These are phyloP conservation scores for Neoboletus brunneissimus DNA, from an alignment of 768 basidiomycete genomes.

Conservation along the genomic window DNA sequence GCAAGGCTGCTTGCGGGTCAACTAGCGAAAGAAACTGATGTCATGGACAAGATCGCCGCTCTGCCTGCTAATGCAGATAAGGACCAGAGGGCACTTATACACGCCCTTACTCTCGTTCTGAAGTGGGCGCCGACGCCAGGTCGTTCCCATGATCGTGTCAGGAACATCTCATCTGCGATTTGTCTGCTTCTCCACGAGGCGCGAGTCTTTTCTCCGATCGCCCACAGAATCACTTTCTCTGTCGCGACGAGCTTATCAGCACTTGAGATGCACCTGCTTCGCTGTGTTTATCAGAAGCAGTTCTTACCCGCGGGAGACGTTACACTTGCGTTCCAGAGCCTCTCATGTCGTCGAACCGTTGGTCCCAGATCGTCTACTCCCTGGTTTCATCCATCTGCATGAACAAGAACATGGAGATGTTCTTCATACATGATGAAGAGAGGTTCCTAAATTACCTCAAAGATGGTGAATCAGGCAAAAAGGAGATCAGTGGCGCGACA, in stretches of 20 bases:
- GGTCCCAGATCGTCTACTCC: constrained; percentile 55
- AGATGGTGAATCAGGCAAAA: constrained; percentile 53
- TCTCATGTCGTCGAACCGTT: constrained; percentile 58
- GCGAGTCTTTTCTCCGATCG: background rate
- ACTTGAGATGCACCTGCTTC: constrained; percentile 38
- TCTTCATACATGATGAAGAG: constrained; percentile 55
- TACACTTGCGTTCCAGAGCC: constrained; percentile 50
- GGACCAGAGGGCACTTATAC: constrained; percentile 9
- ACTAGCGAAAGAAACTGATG: constrained; percentile 46
- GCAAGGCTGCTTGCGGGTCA: constrained; percentile 57
- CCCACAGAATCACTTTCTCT: background rate
- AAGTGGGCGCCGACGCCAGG: constrained; percentile 72
- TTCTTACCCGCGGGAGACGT: constrained; percentile 56
- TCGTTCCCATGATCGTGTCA: constrained; percentile 52
- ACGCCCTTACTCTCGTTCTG: constrained; percentile 49
- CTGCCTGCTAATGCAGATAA: constrained; percentile 33
- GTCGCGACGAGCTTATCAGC: background rate
- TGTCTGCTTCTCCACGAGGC: background rate
- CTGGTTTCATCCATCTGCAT: constrained; percentile 64
- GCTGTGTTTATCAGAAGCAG: constrained; percentile 57
- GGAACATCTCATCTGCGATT: background rate
- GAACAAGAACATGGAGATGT: constrained; percentile 51
- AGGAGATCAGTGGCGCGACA: constrained; percentile 61
- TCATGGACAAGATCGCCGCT: constrained; percentile 36
- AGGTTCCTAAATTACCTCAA: constrained; percentile 59